Conservation (phyloP, 2,329 filamentous ascomycete genomes). For the Scopulariopsis brevicaulis region DNA sequence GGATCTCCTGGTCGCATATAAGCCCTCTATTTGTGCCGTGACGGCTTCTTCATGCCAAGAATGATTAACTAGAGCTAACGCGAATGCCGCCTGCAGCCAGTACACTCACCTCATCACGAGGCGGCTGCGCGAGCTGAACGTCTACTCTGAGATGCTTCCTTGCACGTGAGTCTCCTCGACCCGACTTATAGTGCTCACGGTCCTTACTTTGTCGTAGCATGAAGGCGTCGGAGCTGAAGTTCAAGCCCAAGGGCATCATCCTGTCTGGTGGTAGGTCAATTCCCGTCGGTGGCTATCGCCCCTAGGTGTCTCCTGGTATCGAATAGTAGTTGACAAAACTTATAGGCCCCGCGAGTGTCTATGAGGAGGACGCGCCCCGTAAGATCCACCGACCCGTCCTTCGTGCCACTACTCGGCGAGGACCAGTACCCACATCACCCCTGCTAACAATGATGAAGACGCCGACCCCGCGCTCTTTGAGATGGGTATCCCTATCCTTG, state of each 20-base stretch:
- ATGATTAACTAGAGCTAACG: background rate
- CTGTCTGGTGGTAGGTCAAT: slow-evolving; percentile 23
- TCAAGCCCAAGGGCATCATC: slow-evolving; percentile 76
- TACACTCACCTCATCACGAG: slow-evolving; percentile 66
- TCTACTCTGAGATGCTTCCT: slow-evolving; percentile 81
- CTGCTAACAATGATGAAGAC: slow-evolving; percentile 21
- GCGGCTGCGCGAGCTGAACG: slow-evolving; percentile 64
- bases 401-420: background rate
- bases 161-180: slow-evolving; percentile 40
- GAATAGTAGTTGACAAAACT: background rate
- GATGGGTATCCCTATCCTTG: slow-evolving; percentile 48
- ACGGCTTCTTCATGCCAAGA: too few species aligned
- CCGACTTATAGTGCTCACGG: background rate
- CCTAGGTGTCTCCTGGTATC: background rate
- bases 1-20: background rate
- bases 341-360: slow-evolving; percentile 56
- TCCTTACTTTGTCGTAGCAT: slow-evolving; percentile 21
- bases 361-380: slow-evolving; percentile 59
- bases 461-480: slow-evolving; percentile 76
- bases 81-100: slow-evolving; percentile 24
- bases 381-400: slow-evolving; percentile 10
- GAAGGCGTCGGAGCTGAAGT: slow-evolving; percentile 65
- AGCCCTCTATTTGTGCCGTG: background rate
- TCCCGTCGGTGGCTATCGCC: background rate
- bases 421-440: background rate